Percentiles rank a stretch among this genome's conserved stretches.
These are phyloP conservation scores for Neurospora discreta DNA, from an alignment of 495 filamentous ascomycete species.

Conservation along the genomic window DNA sequence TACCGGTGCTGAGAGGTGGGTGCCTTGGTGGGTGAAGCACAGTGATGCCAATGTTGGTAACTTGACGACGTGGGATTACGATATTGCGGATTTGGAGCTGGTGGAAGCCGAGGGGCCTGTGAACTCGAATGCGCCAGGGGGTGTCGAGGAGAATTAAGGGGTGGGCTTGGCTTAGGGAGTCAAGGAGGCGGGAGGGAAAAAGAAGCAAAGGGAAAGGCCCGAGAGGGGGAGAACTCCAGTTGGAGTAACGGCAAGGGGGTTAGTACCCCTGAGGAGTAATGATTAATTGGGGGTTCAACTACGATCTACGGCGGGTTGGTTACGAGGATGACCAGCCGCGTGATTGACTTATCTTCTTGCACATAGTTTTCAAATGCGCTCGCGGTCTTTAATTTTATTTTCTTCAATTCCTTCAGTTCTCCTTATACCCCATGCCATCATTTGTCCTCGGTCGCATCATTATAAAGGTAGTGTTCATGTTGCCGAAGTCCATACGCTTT, in stretches of 20 bases:
- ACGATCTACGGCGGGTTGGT: not conserved
- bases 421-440: not conserved
- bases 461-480: no score
- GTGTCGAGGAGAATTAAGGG: constrained; percentile 6
- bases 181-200: no score
- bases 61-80: constrained; percentile 6
- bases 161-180: not conserved
- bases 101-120: constrained; percentile 8
- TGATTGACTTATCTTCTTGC: not conserved
- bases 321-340: not conserved
- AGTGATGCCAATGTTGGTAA: constrained; percentile 3
- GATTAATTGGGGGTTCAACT: not conserved
- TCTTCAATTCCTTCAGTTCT: not conserved
- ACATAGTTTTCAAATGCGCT: not conserved
- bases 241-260: not conserved
- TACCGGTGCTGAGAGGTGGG: not conserved
- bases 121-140: constrained; percentile 11
- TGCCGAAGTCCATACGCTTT: not conserved
- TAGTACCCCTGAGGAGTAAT: not conserved
- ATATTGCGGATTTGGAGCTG: constrained; percentile 9
- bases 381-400: not conserved
- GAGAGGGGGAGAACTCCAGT: not conserved
- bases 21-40: constrained; percentile 10
- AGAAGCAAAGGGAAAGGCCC: not conserved
- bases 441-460: not conserved